Evolutionary conservation across 2,329 filamentous ascomycete genomes (phyloP).

Genomic region (Cytospora chrysosperma): DNA sequence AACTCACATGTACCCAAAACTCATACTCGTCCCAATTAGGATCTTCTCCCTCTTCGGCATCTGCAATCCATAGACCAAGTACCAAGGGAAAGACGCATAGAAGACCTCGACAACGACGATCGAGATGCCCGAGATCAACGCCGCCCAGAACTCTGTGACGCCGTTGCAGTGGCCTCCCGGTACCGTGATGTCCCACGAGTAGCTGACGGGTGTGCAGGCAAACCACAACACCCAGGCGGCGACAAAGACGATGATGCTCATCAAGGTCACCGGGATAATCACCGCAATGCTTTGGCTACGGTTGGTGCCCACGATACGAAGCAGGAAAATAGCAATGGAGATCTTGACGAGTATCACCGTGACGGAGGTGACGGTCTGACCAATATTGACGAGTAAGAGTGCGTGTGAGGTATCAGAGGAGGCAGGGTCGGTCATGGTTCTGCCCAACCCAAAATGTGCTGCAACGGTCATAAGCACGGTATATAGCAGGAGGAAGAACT

Average conservation of each 20-base stretch:
- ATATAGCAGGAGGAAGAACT: conserved; percentile 12
- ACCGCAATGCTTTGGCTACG: neutral
- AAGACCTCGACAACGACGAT: conserved; percentile 17
- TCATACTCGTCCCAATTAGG: conserved; percentile 22
- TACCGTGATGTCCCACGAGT: conserved; percentile 11
- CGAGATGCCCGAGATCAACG: neutral
- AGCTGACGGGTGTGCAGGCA: conserved; percentile 17
- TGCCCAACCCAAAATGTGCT: conserved; percentile 8
- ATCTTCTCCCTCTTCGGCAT: conserved; percentile 23
- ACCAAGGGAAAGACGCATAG: conserved; percentile 23
- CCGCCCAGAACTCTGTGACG: neutral
- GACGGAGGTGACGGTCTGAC: conserved; percentile 5
- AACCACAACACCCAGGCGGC: conserved; percentile 14
- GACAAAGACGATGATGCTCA: neutral
- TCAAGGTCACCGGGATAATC: conserved; percentile 6
- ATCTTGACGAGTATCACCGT: conserved; percentile 12
- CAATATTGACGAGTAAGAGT: conserved; percentile 4
- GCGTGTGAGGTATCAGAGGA: neutral
- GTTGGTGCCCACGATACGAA: conserved; percentile 11
- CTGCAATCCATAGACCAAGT: conserved; percentile 7
- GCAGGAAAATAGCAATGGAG: conserved; percentile 20
- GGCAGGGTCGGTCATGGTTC: neutral
- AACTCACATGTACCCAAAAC: conserved; percentile 20
- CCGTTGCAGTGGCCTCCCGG: conserved; percentile 2
- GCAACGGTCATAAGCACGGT: conserved; percentile 12